Evolutionary conservation across 352 stramenopile genomes (phyloP), one percentile per base, ranked within the genome.

Genomic region (Pythium dissimile): DNA sequence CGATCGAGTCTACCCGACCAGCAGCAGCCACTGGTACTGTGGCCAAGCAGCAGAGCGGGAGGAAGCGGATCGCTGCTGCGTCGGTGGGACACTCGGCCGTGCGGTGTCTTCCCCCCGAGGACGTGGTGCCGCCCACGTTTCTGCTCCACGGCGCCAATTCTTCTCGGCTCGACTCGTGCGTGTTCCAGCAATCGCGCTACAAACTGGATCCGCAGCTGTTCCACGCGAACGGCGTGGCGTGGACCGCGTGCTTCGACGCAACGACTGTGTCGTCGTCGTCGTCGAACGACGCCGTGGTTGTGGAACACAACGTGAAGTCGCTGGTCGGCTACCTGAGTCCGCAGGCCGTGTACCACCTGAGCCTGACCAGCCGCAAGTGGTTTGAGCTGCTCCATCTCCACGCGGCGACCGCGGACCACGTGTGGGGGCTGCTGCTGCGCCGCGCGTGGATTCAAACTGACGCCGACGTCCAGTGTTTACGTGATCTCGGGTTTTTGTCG

Each of bases 391-490:
- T 88, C n/a, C 72, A 75, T 15, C 41, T 66, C 1, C 81, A 73
- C 10, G 16, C 64, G 11, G 47, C 67, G 12, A 67, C 52, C 0
- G 39, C 57, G 5, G 78, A 88, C 23, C 66, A 66, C 11, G 52
- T 84, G 5, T 88, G 76, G 78, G 68, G 67, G 1, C 53, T 73
- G 20, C 70, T 86, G 21, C 52, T 86, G 5, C 51, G 77, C 3
- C 72, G 72, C 3, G 69, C 64, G 12, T 88, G 76, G 75, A 62
- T 68, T 21, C 49, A 64, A 8, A 66, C 39, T 6, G 56, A 67
- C 5, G 41, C 9, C 4, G 73, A 83, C 28, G 69, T 80, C 5
- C 18, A 38, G 11, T 71, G 80, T 23, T 43, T 84, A 30, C 62
- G 66, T 7, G 49, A 73, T 9, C 70, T 85, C 26, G 70, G 70